Base-by-base conservation (phyloP, 257 asterid species). In the Craterostigma plantagineum region DNA sequence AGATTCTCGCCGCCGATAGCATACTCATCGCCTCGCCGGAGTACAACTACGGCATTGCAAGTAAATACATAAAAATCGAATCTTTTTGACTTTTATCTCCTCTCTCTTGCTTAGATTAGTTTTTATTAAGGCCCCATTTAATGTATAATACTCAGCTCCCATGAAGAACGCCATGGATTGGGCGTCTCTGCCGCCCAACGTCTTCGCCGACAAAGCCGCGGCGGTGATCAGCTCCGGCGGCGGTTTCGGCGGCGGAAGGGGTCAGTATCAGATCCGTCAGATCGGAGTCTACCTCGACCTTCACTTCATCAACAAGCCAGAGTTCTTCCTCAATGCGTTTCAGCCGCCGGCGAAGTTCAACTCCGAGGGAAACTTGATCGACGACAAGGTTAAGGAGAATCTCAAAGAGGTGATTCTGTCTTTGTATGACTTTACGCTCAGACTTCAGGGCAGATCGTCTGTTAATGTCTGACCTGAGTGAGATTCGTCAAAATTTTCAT, bases 291-390 rank as follows among this genome's bases (percentile, higher is more conserved):
- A 35, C 62, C 52, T 86, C 35, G 78, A 86, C 53, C 87, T 86
- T 33, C 97, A 86, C 57, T 86, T 86, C 79, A 76, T 86, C 54
- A 86, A 81, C 50, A 81, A 78, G 57, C 97, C 97, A 0, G 90
- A 86, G 66, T 58, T 82, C 60, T 69, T 63, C 58, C 57, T 87
- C 15, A 52, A 66, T 1, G 93, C 69, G 0, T 76, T 76, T 49
- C 58, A 68, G 52, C 55, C 69, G 42, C 97, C 97, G 33, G 50
- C 79, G 0, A 74, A 72, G 57, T 87, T 87, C n/a, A 82, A 82
- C 18, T 40, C 57, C n/a, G 73, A 81, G 3, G 78, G 95, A 36
- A 67, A 71, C 64, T 64, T 82, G 69, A 46, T 64, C 11, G 90
- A 82, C 68, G 90, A 53, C 14, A 62, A 55, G 23, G 38, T 72